phyloP scores from a whole-genome alignment of 257 asterid species.

The Cinchona pubescens region DNA sequence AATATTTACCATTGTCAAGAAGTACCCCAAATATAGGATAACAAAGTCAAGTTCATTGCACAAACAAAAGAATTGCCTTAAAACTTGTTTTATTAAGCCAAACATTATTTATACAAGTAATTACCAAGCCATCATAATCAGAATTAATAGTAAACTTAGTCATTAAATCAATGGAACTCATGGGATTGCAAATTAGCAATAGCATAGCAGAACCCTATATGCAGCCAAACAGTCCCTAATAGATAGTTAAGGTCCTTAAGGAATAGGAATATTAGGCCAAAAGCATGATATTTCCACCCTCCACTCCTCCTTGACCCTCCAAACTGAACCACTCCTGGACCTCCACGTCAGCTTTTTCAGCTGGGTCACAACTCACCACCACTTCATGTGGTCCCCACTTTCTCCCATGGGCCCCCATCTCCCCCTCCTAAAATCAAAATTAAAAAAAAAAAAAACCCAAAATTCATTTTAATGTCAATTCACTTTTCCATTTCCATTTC shows the following conservation, averaged over 20 bases:
- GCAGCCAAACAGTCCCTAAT: not conserved
- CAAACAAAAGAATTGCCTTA: not conserved
- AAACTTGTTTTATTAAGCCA: not conserved
- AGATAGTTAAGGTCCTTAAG: not conserved
- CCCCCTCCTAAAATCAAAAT: not conserved
- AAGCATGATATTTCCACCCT: not conserved
- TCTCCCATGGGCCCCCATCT: not conserved
- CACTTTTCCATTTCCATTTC: not conserved
- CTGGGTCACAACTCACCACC: conserved; percentile 11
- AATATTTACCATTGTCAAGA: no score
- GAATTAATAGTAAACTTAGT: not conserved
- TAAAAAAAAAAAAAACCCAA: not conserved
- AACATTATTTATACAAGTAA: not conserved
- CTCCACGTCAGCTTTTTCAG: conserved; percentile 13
- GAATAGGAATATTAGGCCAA: no score
- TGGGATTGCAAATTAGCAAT: no score
- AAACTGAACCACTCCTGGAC: not conserved
- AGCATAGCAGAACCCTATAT: not conserved
- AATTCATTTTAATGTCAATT: not conserved
- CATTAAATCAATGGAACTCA: not conserved
- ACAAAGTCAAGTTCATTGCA: not conserved
- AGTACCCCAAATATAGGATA: not conserved
- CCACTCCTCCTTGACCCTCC: not conserved
- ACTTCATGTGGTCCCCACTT: not conserved
- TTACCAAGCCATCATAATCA: not conserved